Conservation (phyloP, 805 yeast species). For the Kodamaea fukazawae region DNA sequence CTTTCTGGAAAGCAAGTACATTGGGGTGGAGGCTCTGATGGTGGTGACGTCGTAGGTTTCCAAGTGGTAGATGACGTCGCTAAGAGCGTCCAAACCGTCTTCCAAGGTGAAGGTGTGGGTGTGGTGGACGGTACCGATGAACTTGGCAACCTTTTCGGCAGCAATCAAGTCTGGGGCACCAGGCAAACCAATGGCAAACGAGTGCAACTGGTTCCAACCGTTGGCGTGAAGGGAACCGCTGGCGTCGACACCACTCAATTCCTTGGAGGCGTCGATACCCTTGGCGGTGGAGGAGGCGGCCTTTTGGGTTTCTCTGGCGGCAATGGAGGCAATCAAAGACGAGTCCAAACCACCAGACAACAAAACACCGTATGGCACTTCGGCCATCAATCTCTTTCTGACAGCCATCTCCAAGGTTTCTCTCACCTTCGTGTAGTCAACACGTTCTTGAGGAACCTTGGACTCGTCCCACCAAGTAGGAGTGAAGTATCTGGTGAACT, state of each 20-base stretch:
- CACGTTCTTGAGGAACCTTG: slow-evolving; percentile 70
- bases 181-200: slow-evolving; percentile 95
- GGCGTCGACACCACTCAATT: slow-evolving; percentile 90
- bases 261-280: slow-evolving; percentile 61
- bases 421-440: slow-evolving; percentile 70
- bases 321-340: slow-evolving; percentile 93
- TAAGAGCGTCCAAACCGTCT: slow-evolving; percentile 94
- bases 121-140: slow-evolving; percentile 94
- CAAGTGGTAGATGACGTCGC: slow-evolving; percentile 91
- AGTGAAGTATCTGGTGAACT: slow-evolving; percentile 80
- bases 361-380: slow-evolving; percentile 97
- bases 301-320: slow-evolving; percentile 90
- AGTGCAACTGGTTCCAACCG: slow-evolving; percentile 82
- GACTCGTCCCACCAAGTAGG: slow-evolving; percentile 94
- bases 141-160: slow-evolving; percentile 94
- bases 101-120: slow-evolving; percentile 96
- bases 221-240: slow-evolving; percentile 75
- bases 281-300: slow-evolving; percentile 57
- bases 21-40: slow-evolving; percentile 98
- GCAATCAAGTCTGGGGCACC: slow-evolving; percentile 97
- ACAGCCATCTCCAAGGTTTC: slow-evolving; percentile 88
- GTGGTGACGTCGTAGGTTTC: slow-evolving; percentile 99
- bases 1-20: slow-evolving; percentile 93
- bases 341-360: slow-evolving; percentile 98
- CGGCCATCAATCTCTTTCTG: slow-evolving; percentile 98